Conservation (phyloP, 805 yeast genomes). For the Yarrowia keelungensis region DNA sequence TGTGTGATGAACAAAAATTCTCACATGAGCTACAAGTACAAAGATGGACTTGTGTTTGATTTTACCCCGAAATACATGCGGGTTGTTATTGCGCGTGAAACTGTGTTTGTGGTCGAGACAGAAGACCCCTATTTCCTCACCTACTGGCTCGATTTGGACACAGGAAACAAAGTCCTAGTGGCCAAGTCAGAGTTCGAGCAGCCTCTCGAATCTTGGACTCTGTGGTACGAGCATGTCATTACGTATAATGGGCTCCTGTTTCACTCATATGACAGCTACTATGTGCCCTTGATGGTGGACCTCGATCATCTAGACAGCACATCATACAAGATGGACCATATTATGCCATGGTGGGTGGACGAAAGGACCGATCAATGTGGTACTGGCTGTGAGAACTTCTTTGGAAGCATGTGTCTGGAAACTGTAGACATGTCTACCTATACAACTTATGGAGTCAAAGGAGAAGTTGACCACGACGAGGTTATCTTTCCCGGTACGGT, state of each 20-base stretch:
- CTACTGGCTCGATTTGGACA: neutral
- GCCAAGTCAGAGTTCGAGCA: neutral
- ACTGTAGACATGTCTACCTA: neutral
- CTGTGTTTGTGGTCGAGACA: neutral
- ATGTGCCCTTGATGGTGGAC: neutral
- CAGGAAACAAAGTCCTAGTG: neutral
- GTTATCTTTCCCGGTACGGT: neutral
- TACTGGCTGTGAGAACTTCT: neutral
- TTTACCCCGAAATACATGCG: neutral
- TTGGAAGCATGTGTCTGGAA: neutral
- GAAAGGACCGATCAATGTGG: neutral
- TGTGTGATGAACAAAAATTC: neutral
- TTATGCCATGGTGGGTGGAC: neutral
- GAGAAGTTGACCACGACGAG: neutral
- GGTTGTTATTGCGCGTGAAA: neutral
- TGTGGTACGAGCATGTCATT: slow-evolving; percentile 2
- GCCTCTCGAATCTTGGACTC: neutral
- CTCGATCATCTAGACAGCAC: neutral
- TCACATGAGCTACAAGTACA: neutral
- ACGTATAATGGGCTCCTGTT: neutral
- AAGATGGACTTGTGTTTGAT: neutral
- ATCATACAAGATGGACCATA: neutral
- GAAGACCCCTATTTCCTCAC: neutral
- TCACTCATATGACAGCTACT: neutral
- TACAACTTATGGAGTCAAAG: neutral